These are phyloP conservation scores for Basidiobolus meristosporus DNA, from an alignment of 371 early-diverging fungal species.

Conservation along the genomic window DNA sequence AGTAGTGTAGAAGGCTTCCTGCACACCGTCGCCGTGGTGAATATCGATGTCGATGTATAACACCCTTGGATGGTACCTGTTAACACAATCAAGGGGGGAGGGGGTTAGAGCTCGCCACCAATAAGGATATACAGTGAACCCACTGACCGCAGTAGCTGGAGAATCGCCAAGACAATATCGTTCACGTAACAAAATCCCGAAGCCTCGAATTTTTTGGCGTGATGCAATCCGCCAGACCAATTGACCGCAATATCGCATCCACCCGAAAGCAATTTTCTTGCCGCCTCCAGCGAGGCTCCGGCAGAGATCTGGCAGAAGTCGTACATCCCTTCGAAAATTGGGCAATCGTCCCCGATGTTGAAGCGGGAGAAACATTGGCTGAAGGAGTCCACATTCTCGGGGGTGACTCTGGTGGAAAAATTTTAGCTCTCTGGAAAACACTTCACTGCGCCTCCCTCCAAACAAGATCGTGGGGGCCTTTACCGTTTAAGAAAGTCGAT, in stretches of 20 bases:
- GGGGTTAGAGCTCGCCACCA: background rate
- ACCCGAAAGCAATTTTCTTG: conserved; percentile 53
- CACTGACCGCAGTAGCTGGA: conserved; percentile 58
- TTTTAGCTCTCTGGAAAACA: conserved; percentile 60
- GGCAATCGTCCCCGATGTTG: conserved; percentile 95
- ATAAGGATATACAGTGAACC: background rate
- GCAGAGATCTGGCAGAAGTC: conserved; percentile 88
- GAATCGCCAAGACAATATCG: conserved; percentile 82
- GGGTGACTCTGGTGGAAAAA: conserved; percentile 64
- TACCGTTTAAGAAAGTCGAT: conserved; percentile 90
- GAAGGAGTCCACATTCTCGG: conserved; percentile 62
- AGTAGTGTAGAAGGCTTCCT: conserved; percentile 81
- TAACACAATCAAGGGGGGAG: background rate
- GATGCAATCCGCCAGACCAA: conserved; percentile 94
- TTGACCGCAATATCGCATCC: conserved; percentile 77
- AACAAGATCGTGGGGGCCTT: conserved; percentile 43
- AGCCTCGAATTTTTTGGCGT: conserved; percentile 85
- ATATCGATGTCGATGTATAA: conserved; percentile 92
- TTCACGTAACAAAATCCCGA: too few relatives aligned
- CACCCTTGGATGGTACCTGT: conserved; percentile 54
- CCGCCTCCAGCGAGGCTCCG: conserved; percentile 76
- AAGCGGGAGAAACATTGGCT: conserved; percentile 45
- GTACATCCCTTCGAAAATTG: conserved; percentile 90
- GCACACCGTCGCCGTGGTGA: conserved; percentile 95
- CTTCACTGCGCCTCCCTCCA: conserved; percentile 79